Evolutionary conservation across 352 stramenopile genomes (phyloP).

Genomic region (Nothophytophthora sp.): DNA sequence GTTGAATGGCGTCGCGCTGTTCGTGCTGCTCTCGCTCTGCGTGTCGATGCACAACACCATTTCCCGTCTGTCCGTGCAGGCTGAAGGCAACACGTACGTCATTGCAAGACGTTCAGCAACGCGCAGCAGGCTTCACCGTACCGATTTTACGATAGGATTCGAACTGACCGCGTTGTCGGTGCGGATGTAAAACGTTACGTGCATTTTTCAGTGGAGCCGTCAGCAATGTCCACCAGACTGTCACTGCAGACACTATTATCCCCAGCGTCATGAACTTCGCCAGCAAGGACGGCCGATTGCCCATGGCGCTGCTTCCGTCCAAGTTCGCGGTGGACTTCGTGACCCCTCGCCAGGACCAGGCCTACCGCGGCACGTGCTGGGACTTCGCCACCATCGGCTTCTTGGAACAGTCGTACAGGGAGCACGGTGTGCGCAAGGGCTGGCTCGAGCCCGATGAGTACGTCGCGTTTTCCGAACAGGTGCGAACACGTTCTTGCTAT

Average conservation of each 20-base stretch:
- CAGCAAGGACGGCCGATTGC: conserved; percentile 42
- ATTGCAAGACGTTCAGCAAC: too few species aligned
- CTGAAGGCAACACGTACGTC: conserved; percentile 20
- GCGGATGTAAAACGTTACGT: too few species aligned
- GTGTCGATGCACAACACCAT: conserved; percentile 80
- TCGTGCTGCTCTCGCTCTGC: conserved; percentile 59
- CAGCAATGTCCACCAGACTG: conserved; percentile 13
- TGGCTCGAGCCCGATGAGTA: conserved; percentile 77
- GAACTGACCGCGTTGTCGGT: too few species aligned
- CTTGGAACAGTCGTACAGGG: conserved; percentile 79
- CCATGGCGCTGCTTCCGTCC: conserved; percentile 69
- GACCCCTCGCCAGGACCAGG: conserved; percentile 73
- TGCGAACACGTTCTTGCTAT: conserved; percentile 4
- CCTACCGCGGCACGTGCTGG: conserved; percentile 79
- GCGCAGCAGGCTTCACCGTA: too few species aligned
- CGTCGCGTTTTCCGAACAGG: conserved; percentile 79
- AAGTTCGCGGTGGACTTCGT: conserved; percentile 84
- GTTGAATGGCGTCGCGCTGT: conserved; percentile 57
- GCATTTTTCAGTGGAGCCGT: conserved; percentile 20
- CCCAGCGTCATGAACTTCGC: conserved; percentile 8
- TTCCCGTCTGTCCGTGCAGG: conserved; percentile 36
- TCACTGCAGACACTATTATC: conserved; percentile 7
- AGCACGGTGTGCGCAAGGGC: conserved; percentile 57
- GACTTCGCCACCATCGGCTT: conserved; percentile 83
- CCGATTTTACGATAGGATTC: too few species aligned